Evolutionary conservation across 495 filamentous ascomycete species (phyloP).

Genomic region (Apiosordaria backusii): DNA sequence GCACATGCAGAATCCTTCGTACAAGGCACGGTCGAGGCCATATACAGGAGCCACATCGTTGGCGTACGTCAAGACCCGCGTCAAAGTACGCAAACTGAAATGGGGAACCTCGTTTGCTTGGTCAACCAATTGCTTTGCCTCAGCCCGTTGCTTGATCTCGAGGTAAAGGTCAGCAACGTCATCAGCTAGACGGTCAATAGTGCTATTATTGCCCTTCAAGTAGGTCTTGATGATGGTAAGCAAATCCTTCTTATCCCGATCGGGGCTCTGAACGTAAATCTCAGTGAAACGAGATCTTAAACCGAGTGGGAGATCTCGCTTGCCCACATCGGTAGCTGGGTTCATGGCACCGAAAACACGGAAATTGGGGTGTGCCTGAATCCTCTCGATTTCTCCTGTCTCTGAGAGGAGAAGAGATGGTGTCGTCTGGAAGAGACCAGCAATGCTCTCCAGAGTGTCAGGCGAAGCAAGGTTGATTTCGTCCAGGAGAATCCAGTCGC

Average conservation of each 20-base stretch:
- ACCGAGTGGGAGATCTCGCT: slow-evolving; percentile 83
- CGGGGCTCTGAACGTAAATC: slow-evolving; percentile 84
- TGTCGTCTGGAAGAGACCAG: slow-evolving; percentile 71
- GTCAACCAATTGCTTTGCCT: slow-evolving; percentile 81
- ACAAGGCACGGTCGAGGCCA: slow-evolving; percentile 80
- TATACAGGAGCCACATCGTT: slow-evolving; percentile 79
- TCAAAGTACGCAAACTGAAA: slow-evolving; percentile 94
- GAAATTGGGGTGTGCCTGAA: slow-evolving; percentile 88
- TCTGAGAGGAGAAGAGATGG: slow-evolving; percentile 88
- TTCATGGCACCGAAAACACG: slow-evolving; percentile 99
- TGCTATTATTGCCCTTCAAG: slow-evolving; percentile 62
- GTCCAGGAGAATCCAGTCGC: slow-evolving; percentile 90
- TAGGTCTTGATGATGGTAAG: slow-evolving; percentile 82
- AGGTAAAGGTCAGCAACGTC: slow-evolving; percentile 84
- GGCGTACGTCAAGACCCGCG: slow-evolving; percentile 82
- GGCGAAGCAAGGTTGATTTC: slow-evolving; percentile 95
- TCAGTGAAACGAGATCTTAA: slow-evolving; percentile 72
- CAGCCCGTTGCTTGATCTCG: slow-evolving; percentile 75
- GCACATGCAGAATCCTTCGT: slow-evolving; percentile 98
- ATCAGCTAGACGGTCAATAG: slow-evolving; percentile 61
- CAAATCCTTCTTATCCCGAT: slow-evolving; percentile 77
- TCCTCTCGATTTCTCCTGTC: slow-evolving; percentile 82
- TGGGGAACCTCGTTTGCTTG: slow-evolving; percentile 91
- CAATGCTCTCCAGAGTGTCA: slow-evolving; percentile 90
- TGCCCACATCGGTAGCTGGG: slow-evolving; percentile 94